phyloP scores from a whole-genome alignment of 768 basidiomycete genomes.

The Macrocybe gigantea region DNA sequence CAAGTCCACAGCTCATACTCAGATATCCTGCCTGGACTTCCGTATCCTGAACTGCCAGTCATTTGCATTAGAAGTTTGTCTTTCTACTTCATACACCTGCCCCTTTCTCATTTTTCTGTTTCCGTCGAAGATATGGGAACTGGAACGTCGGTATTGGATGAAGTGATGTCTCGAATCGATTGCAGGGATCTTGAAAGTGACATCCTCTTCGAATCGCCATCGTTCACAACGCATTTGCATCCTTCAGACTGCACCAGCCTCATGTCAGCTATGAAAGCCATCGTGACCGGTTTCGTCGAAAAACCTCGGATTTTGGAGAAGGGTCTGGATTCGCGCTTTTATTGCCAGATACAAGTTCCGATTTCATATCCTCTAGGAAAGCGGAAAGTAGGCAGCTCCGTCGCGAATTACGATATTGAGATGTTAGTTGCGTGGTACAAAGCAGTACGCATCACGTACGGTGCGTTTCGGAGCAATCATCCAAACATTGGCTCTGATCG shows the following conservation, averaged over 20 bases:
- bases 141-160: constrained; percentile 40
- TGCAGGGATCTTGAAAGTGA: constrained; percentile 9
- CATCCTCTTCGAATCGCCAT: constrained; percentile 10
- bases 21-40: constrained; percentile 46
- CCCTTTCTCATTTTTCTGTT: not conserved
- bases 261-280: constrained; percentile 42
- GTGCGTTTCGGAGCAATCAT: constrained; percentile 16
- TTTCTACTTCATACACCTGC: not conserved
- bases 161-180: constrained; percentile 33
- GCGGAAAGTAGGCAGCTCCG: constrained; percentile 41
- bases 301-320: constrained; percentile 18
- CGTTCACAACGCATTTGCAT: constrained; percentile 42
- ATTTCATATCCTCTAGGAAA: constrained; percentile 24
- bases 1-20: constrained; percentile 39
- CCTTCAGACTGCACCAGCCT: constrained; percentile 54
- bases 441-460: constrained; percentile 28
- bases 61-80: constrained; percentile 49
- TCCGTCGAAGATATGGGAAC: constrained; percentile 32
- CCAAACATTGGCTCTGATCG: not conserved
- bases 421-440: constrained; percentile 57
- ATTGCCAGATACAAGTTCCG: not conserved
- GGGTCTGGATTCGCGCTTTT: constrained; percentile 12
- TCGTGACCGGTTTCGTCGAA: constrained; percentile 50
- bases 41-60: constrained; percentile 55
- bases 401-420: constrained; percentile 59